These are phyloP conservation scores for Neurospora pannonica DNA, from an alignment of 495 filamentous ascomycete genomes.

Conservation along the genomic window DNA sequence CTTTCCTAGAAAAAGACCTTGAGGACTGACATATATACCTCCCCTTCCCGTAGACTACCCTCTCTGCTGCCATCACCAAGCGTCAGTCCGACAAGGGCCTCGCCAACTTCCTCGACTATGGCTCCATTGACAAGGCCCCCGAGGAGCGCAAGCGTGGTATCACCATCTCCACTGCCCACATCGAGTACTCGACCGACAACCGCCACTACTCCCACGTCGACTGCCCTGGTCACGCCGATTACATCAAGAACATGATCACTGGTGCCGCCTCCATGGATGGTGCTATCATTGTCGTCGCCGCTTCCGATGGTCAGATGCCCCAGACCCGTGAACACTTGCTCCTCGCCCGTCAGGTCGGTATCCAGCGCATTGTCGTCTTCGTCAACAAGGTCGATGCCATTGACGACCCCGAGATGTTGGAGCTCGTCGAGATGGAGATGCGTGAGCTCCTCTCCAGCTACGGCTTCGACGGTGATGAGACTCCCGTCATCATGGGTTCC, in stretches of 20 bases:
- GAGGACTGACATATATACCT: constrained; percentile 16
- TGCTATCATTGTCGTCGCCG: constrained; percentile 96
- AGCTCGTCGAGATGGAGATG: constrained; percentile 99
- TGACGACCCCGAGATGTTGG: constrained; percentile 97
- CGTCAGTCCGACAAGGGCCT: constrained; percentile 87
- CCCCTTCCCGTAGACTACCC: constrained; percentile 64
- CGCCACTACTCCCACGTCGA: constrained; percentile 99
- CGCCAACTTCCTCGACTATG: constrained; percentile 92
- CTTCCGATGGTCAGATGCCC: constrained; percentile 98
- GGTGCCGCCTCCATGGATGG: constrained; percentile 96
- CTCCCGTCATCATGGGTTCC: constrained; percentile 91
- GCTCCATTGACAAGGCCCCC: constrained; percentile 95
- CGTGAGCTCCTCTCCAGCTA: constrained; percentile 86
- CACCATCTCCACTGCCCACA: constrained; percentile 95
- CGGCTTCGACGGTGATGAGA: constrained; percentile 96
- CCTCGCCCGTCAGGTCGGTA: constrained; percentile 93
- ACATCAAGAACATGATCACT: constrained; percentile 99
- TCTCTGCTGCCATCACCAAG: constrained; percentile 98
- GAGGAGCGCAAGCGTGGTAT: constrained; percentile 99
- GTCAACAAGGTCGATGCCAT: constrained; percentile 98
- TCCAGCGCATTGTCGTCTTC: constrained; percentile 96
- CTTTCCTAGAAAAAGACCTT: constrained; percentile 6
- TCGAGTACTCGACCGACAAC: constrained; percentile 86
- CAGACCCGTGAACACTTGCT: constrained; percentile 98
- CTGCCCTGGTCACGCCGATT: constrained; percentile 99